phyloP scores from a whole-genome alignment of 208 protist species.

The Herpetomonas tarakana region DNA sequence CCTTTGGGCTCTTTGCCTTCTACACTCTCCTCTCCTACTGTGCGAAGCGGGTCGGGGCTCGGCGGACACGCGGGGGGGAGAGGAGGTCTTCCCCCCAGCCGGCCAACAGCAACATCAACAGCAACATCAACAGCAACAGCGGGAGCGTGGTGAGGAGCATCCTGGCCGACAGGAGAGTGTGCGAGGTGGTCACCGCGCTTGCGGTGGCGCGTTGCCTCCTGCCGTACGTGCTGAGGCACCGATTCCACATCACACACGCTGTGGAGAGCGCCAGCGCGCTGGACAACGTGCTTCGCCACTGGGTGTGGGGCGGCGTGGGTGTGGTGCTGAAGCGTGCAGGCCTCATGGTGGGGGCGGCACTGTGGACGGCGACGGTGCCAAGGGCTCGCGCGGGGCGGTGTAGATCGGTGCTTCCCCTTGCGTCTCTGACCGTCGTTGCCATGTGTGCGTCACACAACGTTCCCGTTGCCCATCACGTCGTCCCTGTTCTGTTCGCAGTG shows the following conservation, averaged over 20 bases:
- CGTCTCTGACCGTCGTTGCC: slow-evolving; percentile 4
- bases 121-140: neutral
- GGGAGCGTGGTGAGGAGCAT: neutral
- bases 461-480: slow-evolving; percentile 46
- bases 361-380: neutral
- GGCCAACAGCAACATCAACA: neutral
- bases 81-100: too few relatives aligned
- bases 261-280: slow-evolving; percentile 33
- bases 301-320: slow-evolving; percentile 3
- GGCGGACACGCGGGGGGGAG: neutral
- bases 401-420: neutral
- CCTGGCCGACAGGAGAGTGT: neutral
- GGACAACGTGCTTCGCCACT: slow-evolving; percentile 19
- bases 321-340: slow-evolving; percentile 19
- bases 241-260: slow-evolving; percentile 52
- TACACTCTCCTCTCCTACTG: neutral
- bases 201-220: slow-evolving; percentile 6
- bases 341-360: slow-evolving; percentile 13
- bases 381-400: too few relatives aligned
- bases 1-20: slow-evolving; percentile 26
- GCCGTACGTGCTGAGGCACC: slow-evolving; percentile 35
- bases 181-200: neutral
- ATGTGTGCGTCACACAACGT: slow-evolving; percentile 28
- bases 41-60: neutral
- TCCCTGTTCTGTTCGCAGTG: slow-evolving; percentile 24